Base-by-base conservation (phyloP, 108 stramenopile genomes). In the Cyclostephanos invisitatus region DNA sequence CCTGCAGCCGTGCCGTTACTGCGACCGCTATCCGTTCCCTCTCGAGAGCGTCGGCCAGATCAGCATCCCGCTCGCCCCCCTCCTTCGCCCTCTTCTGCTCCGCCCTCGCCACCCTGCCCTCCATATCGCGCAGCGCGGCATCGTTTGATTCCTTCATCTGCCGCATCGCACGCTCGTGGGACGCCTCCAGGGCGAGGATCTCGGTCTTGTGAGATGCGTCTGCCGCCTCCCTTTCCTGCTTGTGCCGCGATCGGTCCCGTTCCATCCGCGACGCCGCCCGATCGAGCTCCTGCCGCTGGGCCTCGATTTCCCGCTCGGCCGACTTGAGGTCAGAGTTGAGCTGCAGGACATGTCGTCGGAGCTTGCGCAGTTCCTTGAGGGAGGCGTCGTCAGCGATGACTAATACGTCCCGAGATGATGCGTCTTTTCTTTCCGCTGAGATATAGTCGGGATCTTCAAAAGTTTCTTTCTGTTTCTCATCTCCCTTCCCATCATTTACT, bases 241-340 rank as follows among this genome's bases (percentile, higher is more conserved):
- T 88, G 56, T 81, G 64, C 37, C 83, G 69, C 7, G 70, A 56
- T 32, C 92, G 79, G 73, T 93, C 92, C 55, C 89, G 83, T 70
- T 93, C 92, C 78, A 93, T 88, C 36, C 86, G 79, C 35, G 83
- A 80, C 20, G 83, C 92, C 29, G 90, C 92, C 7, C 83, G 66
- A 35, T 87, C 88, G 18, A 93, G 75, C 75, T 93, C 92, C 18
- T 73, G 70, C n/a, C 92, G 78, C 42, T 88, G 90, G 11, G 92
- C 92, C 64, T 85, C 72, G 14, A 93, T 69, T 87, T 93, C 92
- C 22, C 57, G 51, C 76, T 93, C 92, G 9, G 92, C 88, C 25
- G 83, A 56, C 68, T 91, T 88, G 35, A 93, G 85, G 42, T 87
- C 81, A 49, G 76, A 60, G 71, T 89, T 89, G 18, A 93, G 86